A percentile compares a stretch with the other conserved stretches of the same genome.
phyloP scores from a whole-genome alignment of 2,329 filamentous ascomycete species.

The Teratosphaeria viscida region DNA sequence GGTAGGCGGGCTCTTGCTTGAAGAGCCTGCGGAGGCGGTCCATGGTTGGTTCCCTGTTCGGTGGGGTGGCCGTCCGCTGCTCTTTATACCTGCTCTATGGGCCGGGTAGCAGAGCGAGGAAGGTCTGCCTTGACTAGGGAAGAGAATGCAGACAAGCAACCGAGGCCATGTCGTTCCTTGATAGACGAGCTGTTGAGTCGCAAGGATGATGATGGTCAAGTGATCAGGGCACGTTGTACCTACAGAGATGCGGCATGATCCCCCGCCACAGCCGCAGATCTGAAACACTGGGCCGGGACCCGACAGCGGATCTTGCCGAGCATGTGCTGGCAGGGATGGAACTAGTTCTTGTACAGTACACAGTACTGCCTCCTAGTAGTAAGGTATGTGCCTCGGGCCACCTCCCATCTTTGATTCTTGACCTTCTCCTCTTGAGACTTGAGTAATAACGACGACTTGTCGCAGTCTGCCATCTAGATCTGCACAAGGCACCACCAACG shows the following conservation, averaged over 20 bases:
- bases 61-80: neutral
- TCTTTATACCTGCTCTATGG: neutral
- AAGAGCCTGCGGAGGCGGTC: constrained; percentile 19
- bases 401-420: no score
- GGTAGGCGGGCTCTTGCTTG: constrained; percentile 23
- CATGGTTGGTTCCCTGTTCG: constrained; percentile 1
- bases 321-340: neutral
- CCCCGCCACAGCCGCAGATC: neutral
- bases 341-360: no score
- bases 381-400: no score
- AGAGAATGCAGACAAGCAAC: neutral
- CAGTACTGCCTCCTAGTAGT: no score
- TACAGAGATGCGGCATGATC: neutral
- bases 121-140: neutral
- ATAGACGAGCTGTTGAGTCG: neutral
- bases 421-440: no score
- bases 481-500: no score
- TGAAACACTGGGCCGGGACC: neutral
- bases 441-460: no score
- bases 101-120: no score
- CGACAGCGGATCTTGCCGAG: neutral
- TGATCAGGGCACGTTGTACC: neutral
- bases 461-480: no score
- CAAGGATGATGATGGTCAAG: neutral
- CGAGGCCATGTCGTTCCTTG: neutral